Evolutionary conservation across 176 grass and related monocot genomes (phyloP).

Genomic region (Carex littledalei): DNA sequence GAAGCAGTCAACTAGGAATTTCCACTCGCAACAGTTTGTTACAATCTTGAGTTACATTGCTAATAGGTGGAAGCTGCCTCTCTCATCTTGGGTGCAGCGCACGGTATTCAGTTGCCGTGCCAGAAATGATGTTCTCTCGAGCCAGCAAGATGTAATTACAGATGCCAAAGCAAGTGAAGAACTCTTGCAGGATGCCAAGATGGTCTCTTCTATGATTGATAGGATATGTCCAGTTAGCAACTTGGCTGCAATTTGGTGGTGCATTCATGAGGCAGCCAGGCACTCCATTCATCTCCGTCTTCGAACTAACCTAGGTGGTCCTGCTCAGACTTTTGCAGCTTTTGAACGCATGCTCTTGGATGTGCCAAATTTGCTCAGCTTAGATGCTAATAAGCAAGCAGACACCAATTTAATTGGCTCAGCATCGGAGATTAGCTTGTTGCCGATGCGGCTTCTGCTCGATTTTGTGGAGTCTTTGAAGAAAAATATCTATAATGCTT

Average conservation of each 20-base stretch:
- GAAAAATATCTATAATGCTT: conserved; percentile 95
- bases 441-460: conserved; percentile 81
- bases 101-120: conserved; percentile 68
- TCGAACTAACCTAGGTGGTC: conserved; percentile 91
- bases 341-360: conserved; percentile 93
- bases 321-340: conserved; percentile 96
- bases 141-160: conserved; percentile 52
- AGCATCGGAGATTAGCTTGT: conserved; percentile 49
- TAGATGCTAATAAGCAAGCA: conserved; percentile 60
- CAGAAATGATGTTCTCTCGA: conserved; percentile 61
- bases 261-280: conserved; percentile 85
- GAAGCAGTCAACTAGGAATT: conserved; percentile 73
- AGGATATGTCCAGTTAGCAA: conserved; percentile 86
- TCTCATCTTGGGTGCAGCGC: conserved; percentile 91
- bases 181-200: conserved; percentile 38
- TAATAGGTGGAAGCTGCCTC: conserved; percentile 79
- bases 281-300: conserved; percentile 87
- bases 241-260: conserved; percentile 95
- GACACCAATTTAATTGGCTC: conserved; percentile 60
- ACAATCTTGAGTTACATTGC: conserved; percentile 91
- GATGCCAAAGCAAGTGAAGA: conserved; percentile 44
- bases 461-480: conserved; percentile 96
- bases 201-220: conserved; percentile 51
- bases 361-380: conserved; percentile 58
- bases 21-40: conserved; percentile 88